Conservation (phyloP, 352 stramenopile genomes). For the Phytophthora melonis region DNA sequence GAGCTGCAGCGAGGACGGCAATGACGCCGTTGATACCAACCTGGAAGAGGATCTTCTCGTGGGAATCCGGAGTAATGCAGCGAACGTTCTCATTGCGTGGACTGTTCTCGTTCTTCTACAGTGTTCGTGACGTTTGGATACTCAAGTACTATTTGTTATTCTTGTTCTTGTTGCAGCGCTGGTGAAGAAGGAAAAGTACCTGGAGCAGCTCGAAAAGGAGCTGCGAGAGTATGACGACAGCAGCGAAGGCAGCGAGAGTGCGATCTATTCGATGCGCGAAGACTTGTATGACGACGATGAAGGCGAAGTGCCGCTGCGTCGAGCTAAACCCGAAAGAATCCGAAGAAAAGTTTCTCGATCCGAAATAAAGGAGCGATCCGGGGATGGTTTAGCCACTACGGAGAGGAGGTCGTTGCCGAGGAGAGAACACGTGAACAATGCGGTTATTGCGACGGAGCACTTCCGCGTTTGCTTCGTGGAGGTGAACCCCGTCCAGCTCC, state of each 20-base stretch:
- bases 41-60: conserved; percentile 33
- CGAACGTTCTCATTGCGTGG: background rate
- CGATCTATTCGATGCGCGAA: conserved; percentile 3
- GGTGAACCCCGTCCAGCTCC: conserved; percentile 38
- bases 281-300: conserved; percentile 4
- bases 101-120: no score
- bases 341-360: background rate
- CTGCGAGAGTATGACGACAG: conserved; percentile 19
- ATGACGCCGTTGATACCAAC: conserved; percentile 17
- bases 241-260: background rate
- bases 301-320: background rate
- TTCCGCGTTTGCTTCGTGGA: conserved; percentile 43
- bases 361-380: background rate
- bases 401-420: background rate
- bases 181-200: conserved; percentile 44
- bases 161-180: conserved; percentile 22
- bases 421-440: background rate
- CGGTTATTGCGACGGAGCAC: conserved; percentile 22
- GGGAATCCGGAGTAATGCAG: conserved; percentile 28
- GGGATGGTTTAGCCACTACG: background rate
- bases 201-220: conserved; percentile 35
- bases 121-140: background rate
- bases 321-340: background rate
- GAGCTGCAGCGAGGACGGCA: conserved; percentile 1
- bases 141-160: background rate